Evolutionary conservation across 176 grass and related monocot genomes (phyloP).

Genomic region (Metroxylon sagu): DNA sequence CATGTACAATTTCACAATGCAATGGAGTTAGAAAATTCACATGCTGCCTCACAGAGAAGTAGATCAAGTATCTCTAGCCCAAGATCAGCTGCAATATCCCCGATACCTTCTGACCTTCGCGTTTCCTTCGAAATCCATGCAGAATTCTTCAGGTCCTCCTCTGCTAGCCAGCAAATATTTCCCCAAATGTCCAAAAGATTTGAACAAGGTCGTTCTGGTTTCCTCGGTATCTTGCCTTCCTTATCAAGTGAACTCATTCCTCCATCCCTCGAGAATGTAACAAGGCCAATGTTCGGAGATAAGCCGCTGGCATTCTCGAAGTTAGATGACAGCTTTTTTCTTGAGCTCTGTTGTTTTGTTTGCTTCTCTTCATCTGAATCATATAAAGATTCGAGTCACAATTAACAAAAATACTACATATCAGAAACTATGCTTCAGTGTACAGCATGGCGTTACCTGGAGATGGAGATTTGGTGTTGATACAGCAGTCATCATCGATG

Average conservation of each 20-base stretch:
- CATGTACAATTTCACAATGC: background rate
- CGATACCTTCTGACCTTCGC: conserved; percentile 4
- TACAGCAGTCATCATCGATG: conserved; percentile 10
- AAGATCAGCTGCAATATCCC: conserved; percentile 8
- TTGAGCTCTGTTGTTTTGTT: conserved; percentile 7
- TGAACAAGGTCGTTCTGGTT: background rate
- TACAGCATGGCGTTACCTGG: conserved; percentile 31
- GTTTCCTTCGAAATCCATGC: conserved; percentile 10
- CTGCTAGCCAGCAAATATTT: conserved; percentile 24
- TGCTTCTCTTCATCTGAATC: conserved; percentile 25
- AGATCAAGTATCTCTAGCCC: conserved; percentile 24
- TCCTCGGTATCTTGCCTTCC: background rate
- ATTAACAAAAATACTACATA: background rate
- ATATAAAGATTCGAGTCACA: background rate
- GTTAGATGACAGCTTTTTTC: conserved; percentile 11
- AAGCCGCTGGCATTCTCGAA: background rate
- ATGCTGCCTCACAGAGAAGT: conserved; percentile 26
- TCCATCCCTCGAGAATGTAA: too few relatives aligned
- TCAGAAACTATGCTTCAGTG: background rate
- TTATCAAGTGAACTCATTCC: too few relatives aligned
- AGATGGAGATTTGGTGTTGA: conserved; percentile 22
- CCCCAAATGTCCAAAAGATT: conserved; percentile 15
- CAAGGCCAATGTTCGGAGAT: background rate
- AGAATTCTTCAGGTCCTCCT: conserved; percentile 23
- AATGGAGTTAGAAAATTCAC: conserved; percentile 7